Evolutionary conservation across 768 basidiomycete species (phyloP).

Genomic region (Macrolepiota dolichaula): DNA sequence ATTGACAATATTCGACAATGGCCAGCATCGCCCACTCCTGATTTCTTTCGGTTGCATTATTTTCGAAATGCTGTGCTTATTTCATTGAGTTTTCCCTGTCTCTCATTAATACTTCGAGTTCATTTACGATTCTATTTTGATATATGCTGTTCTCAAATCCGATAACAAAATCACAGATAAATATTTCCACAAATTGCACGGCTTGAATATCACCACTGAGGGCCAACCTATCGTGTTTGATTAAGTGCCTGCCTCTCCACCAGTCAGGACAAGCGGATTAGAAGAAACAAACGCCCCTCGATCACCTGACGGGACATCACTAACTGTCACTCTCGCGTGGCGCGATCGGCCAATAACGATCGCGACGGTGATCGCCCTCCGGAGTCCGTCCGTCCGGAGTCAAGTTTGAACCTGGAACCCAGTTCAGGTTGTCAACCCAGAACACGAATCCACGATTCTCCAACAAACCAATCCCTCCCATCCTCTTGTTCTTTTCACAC

Average conservation of each 20-base stretch:
- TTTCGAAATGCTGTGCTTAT: neutral
- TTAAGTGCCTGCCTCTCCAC: neutral
- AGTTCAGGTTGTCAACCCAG: constrained; percentile 7
- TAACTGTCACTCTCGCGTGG: neutral
- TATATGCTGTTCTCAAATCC: neutral
- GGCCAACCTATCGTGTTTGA: neutral
- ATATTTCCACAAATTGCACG: neutral
- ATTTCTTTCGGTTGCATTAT: neutral
- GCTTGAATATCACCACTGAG: neutral
- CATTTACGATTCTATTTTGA: neutral
- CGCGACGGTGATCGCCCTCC: neutral
- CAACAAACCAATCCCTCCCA: constrained; percentile 7
- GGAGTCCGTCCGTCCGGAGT: constrained; percentile 1
- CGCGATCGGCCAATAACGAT: neutral
- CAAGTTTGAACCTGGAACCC: neutral
- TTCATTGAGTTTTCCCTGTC: neutral
- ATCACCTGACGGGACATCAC: constrained; percentile 3
- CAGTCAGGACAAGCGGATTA: neutral
- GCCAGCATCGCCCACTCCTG: neutral
- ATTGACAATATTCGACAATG: neutral
- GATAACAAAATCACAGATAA: neutral
- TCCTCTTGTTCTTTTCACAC: constrained; percentile 4
- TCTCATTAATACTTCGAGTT: neutral
- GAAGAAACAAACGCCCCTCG: neutral
- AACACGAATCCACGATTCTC: constrained; percentile 9